These are phyloP conservation scores for Penicillium coprophilum DNA, from an alignment of 495 filamentous ascomycete genomes.

Conservation along the genomic window DNA sequence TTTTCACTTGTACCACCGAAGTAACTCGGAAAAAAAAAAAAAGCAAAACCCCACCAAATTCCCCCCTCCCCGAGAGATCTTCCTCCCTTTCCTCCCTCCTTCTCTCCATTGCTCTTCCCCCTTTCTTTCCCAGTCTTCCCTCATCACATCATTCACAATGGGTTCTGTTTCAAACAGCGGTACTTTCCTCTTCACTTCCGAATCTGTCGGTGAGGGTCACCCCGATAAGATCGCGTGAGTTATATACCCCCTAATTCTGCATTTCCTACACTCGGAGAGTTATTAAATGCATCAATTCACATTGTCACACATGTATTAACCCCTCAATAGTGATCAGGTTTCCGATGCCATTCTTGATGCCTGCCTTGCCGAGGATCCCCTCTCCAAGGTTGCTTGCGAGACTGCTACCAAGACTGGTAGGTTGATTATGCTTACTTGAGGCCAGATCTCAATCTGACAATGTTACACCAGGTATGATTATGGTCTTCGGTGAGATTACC, in stretches of 20 bases:
- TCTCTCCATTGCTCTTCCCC: conserved; percentile 11
- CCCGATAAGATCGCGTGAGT: conserved; percentile 92
- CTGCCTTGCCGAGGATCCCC: conserved; percentile 86
- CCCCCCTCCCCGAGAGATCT: conserved; percentile 19
- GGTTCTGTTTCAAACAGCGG: conserved; percentile 57
- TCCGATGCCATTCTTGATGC: conserved; percentile 99
- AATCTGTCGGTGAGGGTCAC: conserved; percentile 97
- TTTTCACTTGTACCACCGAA: conserved; percentile 12
- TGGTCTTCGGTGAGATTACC: conserved; percentile 99
- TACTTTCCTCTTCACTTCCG: conserved; percentile 98
- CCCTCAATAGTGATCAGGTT: conserved; percentile 75
- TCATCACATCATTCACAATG: conserved; percentile 54
- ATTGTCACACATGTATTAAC: conserved; percentile 15
- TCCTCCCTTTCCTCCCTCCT: conserved; percentile 17
- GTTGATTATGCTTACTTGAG: conserved; percentile 16
- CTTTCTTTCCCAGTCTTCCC: conserved; percentile 19
- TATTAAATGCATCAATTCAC: not conserved
- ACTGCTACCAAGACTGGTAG: conserved; percentile 96
- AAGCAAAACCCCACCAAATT: conserved; percentile 32
- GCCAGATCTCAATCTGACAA: conserved; percentile 23
- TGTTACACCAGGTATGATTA: conserved; percentile 71
- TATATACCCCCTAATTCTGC: conserved; percentile 11
- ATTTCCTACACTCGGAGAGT: conserved; percentile 1
- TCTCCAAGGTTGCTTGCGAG: conserved; percentile 98
- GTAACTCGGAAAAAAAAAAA: conserved; percentile 22